A percentile compares a stretch with the other conserved stretches of the same genome.
These are phyloP conservation scores for Echites panduratus DNA, from an alignment of 257 asterid genomes.

Conservation along the genomic window DNA sequence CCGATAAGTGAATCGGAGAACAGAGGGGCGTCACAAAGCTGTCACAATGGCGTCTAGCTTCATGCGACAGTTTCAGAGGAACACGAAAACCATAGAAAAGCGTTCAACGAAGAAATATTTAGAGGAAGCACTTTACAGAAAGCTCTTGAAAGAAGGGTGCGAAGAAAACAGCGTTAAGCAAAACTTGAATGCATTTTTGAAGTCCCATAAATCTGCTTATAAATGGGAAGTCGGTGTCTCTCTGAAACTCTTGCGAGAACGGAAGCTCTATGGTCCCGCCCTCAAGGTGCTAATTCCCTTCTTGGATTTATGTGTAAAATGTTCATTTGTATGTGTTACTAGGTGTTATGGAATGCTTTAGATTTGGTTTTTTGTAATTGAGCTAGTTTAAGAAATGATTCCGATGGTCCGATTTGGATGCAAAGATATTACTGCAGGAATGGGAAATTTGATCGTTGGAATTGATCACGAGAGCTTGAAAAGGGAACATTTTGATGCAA, in stretches of 20 bases:
- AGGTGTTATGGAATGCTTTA: not conserved
- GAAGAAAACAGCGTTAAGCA: slow-evolving; percentile 48
- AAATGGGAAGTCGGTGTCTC: slow-evolving; percentile 93
- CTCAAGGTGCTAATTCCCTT: slow-evolving; percentile 46
- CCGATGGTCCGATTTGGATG: not conserved
- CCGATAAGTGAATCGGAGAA: not conserved
- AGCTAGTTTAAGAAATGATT: not conserved
- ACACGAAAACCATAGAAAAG: slow-evolving; percentile 45
- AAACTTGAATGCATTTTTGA: slow-evolving; percentile 61
- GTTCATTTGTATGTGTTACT: not conserved
- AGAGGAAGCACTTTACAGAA: slow-evolving; percentile 79
- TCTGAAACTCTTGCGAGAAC: slow-evolving; percentile 64
- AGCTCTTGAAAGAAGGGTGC: slow-evolving; percentile 66
- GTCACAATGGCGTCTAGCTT: slow-evolving; percentile 59
- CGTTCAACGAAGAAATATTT: slow-evolving; percentile 68
- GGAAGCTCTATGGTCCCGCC: slow-evolving; percentile 68
- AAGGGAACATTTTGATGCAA: not conserved
- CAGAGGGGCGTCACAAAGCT: not conserved
- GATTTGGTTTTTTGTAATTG: not conserved
- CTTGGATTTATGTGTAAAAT: not conserved
- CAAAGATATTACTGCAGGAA: not conserved
- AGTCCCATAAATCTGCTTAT: slow-evolving; percentile 61
- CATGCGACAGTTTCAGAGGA: slow-evolving; percentile 64
- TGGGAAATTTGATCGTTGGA: not conserved
- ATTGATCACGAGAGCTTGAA: not conserved